phyloP scores from a whole-genome alignment of 768 basidiomycete genomes.

The Trametes coccinea region DNA sequence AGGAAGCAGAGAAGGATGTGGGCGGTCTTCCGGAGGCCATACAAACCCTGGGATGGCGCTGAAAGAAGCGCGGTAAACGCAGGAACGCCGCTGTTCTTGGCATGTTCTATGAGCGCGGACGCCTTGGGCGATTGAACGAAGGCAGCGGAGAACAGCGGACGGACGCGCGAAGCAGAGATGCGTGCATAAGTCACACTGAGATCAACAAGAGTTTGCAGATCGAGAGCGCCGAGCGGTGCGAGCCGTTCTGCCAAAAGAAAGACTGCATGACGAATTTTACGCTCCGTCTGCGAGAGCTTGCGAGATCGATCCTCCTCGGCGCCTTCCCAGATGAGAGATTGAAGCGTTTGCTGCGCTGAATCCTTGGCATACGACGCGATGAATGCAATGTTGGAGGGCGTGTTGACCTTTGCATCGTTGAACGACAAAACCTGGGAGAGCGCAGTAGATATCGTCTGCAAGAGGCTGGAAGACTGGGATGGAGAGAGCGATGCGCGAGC shows the following conservation, averaged over 20 bases:
- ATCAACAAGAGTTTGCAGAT: slow-evolving; percentile 59
- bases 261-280: slow-evolving; percentile 46
- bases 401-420: slow-evolving; percentile 48
- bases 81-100: slow-evolving; percentile 50
- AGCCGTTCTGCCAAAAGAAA: slow-evolving; percentile 60
- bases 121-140: slow-evolving; percentile 32
- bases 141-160: slow-evolving; percentile 45
- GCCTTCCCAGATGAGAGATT: slow-evolving; percentile 59
- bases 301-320: slow-evolving; percentile 1
- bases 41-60: slow-evolving; percentile 50
- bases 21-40: slow-evolving; percentile 63
- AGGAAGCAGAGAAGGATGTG: slow-evolving; percentile 59
- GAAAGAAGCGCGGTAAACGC: slow-evolving; percentile 54
- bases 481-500: slow-evolving; percentile 51
- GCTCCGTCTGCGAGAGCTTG: slow-evolving; percentile 40
- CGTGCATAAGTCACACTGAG: slow-evolving; percentile 57
- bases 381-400: slow-evolving; percentile 47
- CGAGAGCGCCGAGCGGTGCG: slow-evolving; percentile 43
- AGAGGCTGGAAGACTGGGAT: slow-evolving; percentile 51
- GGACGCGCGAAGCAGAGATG: slow-evolving; percentile 45
- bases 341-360: slow-evolving; percentile 50
- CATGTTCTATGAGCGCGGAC: slow-evolving; percentile 36
- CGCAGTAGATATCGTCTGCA: slow-evolving; percentile 46
- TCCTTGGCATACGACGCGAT: slow-evolving; percentile 60
- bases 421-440: slow-evolving; percentile 51